A percentile compares a stretch with the other conserved stretches of the same genome.
Evolutionary conservation across 306 rosid species (phyloP).

Genomic region (Rosa multiflora): DNA sequence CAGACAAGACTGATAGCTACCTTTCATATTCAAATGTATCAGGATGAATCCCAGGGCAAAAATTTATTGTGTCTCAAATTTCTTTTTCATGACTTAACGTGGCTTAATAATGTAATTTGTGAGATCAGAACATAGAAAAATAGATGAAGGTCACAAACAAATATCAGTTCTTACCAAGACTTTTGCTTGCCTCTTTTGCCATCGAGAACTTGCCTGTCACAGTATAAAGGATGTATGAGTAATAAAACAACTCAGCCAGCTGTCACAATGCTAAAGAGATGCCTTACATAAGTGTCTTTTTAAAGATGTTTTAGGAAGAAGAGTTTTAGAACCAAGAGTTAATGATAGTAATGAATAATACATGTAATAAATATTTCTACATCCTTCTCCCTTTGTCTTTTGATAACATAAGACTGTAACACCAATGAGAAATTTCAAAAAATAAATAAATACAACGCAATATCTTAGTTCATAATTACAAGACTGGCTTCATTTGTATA

Average conservation of each 20-base stretch:
- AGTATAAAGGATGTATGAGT: constrained; percentile 14
- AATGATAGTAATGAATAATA: background rate
- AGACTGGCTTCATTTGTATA: background rate
- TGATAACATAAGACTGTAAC: background rate
- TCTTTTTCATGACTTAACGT: background rate
- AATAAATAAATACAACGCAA: background rate
- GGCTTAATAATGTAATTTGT: background rate
- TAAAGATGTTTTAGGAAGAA: constrained; percentile 16
- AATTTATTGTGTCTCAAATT: background rate
- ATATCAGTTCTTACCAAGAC: constrained; percentile 62
- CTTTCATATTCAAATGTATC: background rate
- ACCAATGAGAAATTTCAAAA: background rate
- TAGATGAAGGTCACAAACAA: background rate
- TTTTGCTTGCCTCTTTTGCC: constrained; percentile 95
- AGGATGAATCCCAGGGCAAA: background rate
- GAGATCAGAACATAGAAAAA: background rate
- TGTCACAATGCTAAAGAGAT: constrained; percentile 11
- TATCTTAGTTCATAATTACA: too few relatives aligned
- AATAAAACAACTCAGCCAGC: constrained; percentile 2
- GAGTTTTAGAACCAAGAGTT: background rate
- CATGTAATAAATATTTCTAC: background rate
- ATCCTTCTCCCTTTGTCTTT: background rate
- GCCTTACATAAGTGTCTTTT: background rate
- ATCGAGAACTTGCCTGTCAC: constrained; percentile 80
- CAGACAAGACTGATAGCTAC: background rate